Evolutionary conservation across 1,139 yeast species (phyloP), one percentile per base, ranked within the genome.

Genomic region (Debaryomyces subglobosus): DNA sequence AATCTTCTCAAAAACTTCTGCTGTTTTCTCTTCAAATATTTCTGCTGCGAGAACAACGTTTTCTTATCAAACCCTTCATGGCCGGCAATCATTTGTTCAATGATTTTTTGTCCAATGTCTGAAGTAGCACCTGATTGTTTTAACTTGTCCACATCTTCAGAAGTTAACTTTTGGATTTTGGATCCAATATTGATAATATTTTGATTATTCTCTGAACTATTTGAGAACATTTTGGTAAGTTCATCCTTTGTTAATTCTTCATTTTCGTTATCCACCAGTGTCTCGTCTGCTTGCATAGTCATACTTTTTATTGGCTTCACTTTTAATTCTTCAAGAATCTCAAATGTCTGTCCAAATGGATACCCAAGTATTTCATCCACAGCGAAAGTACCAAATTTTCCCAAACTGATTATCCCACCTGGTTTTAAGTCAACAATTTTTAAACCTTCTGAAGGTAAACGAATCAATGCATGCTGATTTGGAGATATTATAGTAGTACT

Each of bases 1-100:
- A 94, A 94, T 57, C 91, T 78, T 61, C 96, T 82, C 53, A 89
- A 77, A 63, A 89, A 94, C 72, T 95, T 95, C 63, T 87, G 92
- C 67, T 90, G 96, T 68, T 94, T 94, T 58, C 99, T 82, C 58
- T 87, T 86, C 57, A 92, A 71, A 64, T 94, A 94, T 68, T 94
- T 94, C 58, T 89, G 96, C 64, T 94, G 97, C 3, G 97, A 89
- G 61, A 81, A 90, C 23, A 85, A 74, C 4, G 99, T 94, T 68
- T 94, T 94, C 63, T 89, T 86, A 58, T 89, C 91, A 63, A 94
- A 94, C 10, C 90, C 89, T 39, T 78, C 87, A 68, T 95, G 98
- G 13, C 92, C 84, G 49, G 85, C 85, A 55, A 90, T 84, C 69
- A 94, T 87, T 59, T 81, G 82, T 53, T 88, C 87, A 49, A 94